These are phyloP conservation scores for Dothiorella sarmentorum DNA, from an alignment of 2,329 filamentous ascomycete species.

Conservation along the genomic window DNA sequence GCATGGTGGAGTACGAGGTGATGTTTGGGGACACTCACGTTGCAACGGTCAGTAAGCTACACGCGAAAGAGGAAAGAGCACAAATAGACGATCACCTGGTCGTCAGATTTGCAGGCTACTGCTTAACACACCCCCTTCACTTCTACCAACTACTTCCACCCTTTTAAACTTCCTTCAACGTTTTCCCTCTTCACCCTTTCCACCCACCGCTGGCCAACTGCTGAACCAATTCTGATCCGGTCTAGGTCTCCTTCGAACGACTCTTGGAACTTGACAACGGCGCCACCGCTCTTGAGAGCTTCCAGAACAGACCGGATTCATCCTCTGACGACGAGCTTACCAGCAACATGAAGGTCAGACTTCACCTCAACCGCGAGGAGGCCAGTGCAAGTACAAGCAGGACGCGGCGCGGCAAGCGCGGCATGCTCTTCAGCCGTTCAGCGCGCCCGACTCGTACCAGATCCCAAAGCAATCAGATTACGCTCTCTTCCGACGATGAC, in stretches of 20 bases:
- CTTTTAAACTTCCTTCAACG: background rate
- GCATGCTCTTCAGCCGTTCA: background rate
- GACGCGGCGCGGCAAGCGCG: background rate
- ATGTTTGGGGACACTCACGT: constrained; percentile 39
- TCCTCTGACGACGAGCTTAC: background rate
- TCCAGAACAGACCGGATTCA: constrained; percentile 26
- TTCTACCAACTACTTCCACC: background rate
- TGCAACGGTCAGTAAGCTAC: constrained; percentile 39
- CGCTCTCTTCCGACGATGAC: constrained; percentile 24
- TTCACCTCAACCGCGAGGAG: background rate
- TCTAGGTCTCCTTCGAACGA: constrained; percentile 48
- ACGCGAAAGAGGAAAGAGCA: background rate
- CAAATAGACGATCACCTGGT: background rate
- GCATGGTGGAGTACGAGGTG: constrained; percentile 40
- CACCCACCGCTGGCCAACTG: background rate
- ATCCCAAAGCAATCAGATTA: background rate
- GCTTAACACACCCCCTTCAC: no score
- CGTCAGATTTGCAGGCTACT: no score
- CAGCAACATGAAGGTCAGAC: background rate
- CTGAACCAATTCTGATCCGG: no score
- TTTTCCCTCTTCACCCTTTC: background rate
- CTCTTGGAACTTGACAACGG: constrained; percentile 48
- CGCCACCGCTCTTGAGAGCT: constrained; percentile 43
- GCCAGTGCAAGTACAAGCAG: background rate
- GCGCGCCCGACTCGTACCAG: background rate